Percentiles rank a stretch among this genome's conserved stretches.
Evolutionary conservation across 768 basidiomycete genomes (phyloP).

Genomic region (Xerocomus brunneocitrinus): DNA sequence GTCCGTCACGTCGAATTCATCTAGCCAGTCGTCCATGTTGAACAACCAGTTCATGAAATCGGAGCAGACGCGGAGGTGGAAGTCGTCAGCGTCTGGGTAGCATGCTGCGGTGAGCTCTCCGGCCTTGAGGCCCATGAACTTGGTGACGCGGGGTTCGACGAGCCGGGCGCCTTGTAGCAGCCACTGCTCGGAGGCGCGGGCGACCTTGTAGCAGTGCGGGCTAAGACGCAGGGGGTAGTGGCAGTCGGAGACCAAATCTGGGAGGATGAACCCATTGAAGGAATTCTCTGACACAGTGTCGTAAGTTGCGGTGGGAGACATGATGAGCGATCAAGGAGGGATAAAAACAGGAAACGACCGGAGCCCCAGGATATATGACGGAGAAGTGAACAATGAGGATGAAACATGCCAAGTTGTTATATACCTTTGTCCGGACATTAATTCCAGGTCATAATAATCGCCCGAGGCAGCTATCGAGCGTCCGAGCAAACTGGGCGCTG

Average conservation of each 20-base stretch:
- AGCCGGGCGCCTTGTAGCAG: conserved; percentile 24
- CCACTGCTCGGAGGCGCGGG: conserved; percentile 37
- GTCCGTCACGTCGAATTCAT: conserved; percentile 33
- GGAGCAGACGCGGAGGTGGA: conserved; percentile 58
- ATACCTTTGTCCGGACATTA: conserved; percentile 18
- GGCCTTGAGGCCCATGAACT: conserved; percentile 55
- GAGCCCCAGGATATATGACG: conserved; percentile 13
- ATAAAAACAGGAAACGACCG: background rate
- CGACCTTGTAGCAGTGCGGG: conserved; percentile 31
- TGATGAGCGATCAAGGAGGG: conserved; percentile 6
- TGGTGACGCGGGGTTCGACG: conserved; percentile 30
- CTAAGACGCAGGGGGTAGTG: conserved; percentile 35
- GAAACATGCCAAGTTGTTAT: conserved; percentile 24
- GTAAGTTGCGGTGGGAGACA: conserved; percentile 26
- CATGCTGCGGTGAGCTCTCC: conserved; percentile 64
- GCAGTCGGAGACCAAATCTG: conserved; percentile 39
- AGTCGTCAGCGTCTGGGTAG: conserved; percentile 52
- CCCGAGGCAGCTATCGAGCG: conserved; percentile 1
- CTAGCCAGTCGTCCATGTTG: conserved; percentile 40
- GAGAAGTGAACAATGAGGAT: conserved; percentile 13
- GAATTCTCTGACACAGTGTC: conserved; percentile 6
- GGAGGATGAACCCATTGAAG: conserved; percentile 32
- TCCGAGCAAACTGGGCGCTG: background rate
- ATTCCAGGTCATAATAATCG: background rate
- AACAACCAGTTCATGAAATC: conserved; percentile 59